phyloP scores from a whole-genome alignment of 768 basidiomycete genomes.

The Termitomyces sp. region DNA sequence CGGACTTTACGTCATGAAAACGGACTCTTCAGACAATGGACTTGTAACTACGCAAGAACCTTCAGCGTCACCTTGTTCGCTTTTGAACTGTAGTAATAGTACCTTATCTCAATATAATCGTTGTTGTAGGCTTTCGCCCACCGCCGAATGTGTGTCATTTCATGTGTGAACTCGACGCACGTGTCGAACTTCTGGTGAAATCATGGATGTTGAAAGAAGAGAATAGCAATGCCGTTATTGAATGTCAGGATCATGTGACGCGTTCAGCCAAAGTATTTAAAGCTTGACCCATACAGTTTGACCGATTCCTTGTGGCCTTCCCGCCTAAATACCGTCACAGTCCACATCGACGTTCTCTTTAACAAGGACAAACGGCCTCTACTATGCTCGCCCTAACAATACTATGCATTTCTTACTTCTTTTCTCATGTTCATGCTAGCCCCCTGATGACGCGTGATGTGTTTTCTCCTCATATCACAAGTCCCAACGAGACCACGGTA shows the following conservation, averaged over 20 bases:
- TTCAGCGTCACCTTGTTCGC: not conserved
- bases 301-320: slow-evolving; percentile 9
- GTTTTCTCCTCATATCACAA: slow-evolving; percentile 43
- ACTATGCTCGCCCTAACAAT: slow-evolving; percentile 25
- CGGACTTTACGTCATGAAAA: not conserved
- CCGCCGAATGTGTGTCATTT: slow-evolving; percentile 1
- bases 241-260: slow-evolving; percentile 18
- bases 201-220: not conserved
- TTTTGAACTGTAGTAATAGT: slow-evolving; percentile 11
- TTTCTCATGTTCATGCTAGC: slow-evolving; percentile 25
- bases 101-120: slow-evolving; percentile 11
- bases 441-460: slow-evolving; percentile 39
- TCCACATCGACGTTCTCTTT: slow-evolving; percentile 12
- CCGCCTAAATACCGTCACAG: slow-evolving; percentile 12
- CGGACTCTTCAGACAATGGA: slow-evolving; percentile 7
- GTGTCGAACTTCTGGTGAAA: slow-evolving; percentile 3
- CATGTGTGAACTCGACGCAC: slow-evolving; percentile 1
- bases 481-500: slow-evolving; percentile 36
- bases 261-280: slow-evolving; percentile 14
- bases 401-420: slow-evolving; percentile 24
- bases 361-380: slow-evolving; percentile 5
- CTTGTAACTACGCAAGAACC: slow-evolving; percentile 10
- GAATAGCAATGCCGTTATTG: slow-evolving; percentile 3
- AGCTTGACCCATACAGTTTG: slow-evolving; percentile 4
- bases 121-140: not conserved